Conservation (phyloP, 2,329 filamentous ascomycete species). For the Geosmithia flava region DNA sequence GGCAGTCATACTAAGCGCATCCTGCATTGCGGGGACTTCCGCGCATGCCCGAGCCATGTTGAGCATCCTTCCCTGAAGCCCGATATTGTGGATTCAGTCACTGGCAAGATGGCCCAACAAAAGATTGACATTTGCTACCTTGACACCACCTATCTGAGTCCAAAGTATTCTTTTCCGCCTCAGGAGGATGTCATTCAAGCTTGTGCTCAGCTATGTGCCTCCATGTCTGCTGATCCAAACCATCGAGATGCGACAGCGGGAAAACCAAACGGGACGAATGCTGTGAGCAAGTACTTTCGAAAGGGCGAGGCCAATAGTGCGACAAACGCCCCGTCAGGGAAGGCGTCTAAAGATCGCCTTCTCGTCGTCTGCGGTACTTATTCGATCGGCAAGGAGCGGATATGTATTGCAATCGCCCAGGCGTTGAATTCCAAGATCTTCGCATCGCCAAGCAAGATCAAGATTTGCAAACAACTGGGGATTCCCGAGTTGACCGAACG, state of each 20-base stretch:
- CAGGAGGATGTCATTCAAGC: slow-evolving; percentile 80
- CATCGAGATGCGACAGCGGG: slow-evolving; percentile 29
- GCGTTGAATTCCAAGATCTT: slow-evolving; percentile 83
- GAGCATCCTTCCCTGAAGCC: slow-evolving; percentile 72
- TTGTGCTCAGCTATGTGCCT: slow-evolving; percentile 79
- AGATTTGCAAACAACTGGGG: slow-evolving; percentile 73
- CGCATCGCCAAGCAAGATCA: slow-evolving; percentile 69
- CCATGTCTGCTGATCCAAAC: slow-evolving; percentile 52
- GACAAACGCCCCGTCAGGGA: slow-evolving; percentile 13
- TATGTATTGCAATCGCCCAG: slow-evolving; percentile 83
- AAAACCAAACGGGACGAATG: slow-evolving; percentile 25
- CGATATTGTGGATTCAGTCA: slow-evolving; percentile 55
- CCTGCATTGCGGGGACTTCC: slow-evolving; percentile 90
- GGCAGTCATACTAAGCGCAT: slow-evolving; percentile 60
- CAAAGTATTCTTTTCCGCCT: slow-evolving; percentile 85
- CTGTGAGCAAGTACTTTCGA: slow-evolving; percentile 40
- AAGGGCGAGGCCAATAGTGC: slow-evolving; percentile 16
- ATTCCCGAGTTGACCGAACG: slow-evolving; percentile 69
- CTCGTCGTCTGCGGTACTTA: slow-evolving; percentile 94
- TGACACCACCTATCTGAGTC: slow-evolving; percentile 93
- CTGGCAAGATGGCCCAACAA: slow-evolving; percentile 64
- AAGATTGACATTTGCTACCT: slow-evolving; percentile 93
- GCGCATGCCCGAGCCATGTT: slow-evolving; percentile 77
- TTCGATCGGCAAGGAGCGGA: slow-evolving; percentile 93
- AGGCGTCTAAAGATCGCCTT: slow-evolving; percentile 41